These are phyloP conservation scores for Plantago coronopus DNA, from an alignment of 305 asterid genomes.

Conservation along the genomic window DNA sequence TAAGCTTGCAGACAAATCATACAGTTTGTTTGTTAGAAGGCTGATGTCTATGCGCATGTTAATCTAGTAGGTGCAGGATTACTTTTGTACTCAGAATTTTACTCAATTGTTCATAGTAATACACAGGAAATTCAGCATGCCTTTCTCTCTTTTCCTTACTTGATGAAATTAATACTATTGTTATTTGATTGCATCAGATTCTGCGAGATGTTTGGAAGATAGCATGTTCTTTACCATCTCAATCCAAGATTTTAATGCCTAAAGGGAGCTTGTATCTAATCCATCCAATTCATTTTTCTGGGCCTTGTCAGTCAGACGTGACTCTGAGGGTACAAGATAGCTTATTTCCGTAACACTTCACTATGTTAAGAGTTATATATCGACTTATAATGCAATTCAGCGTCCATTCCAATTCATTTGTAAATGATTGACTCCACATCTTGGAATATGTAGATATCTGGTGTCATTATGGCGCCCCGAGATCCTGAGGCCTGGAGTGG, in stretches of 20 bases:
- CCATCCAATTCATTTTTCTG: constrained; percentile 49
- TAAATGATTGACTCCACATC: background rate
- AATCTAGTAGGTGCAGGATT: too few relatives aligned
- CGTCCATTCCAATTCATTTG: background rate
- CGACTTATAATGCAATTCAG: background rate
- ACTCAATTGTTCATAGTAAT: too few relatives aligned
- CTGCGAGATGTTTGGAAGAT: constrained; percentile 52
- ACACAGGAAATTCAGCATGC: too few relatives aligned
- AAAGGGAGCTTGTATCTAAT: constrained; percentile 37
- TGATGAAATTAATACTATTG: constrained; percentile 19
- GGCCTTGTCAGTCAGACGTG: constrained; percentile 63
- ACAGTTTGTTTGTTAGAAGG: too few relatives aligned
- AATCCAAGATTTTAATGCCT: constrained; percentile 44
- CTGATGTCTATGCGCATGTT: too few relatives aligned
- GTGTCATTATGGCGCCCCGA: constrained; percentile 60
- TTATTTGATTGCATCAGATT: constrained; percentile 36
- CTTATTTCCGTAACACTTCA: background rate
- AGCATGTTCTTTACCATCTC: constrained; percentile 48
- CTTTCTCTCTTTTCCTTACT: too few relatives aligned
- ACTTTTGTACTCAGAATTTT: too few relatives aligned
- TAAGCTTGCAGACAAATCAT: too few relatives aligned
- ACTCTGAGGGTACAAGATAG: constrained; percentile 45
- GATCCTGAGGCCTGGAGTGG: constrained; percentile 72
- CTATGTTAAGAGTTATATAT: background rate
- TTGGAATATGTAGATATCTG: constrained; percentile 38